phyloP scores from a whole-genome alignment of 1,139 yeast genomes.

The Nakaseomyces nivariensis region DNA sequence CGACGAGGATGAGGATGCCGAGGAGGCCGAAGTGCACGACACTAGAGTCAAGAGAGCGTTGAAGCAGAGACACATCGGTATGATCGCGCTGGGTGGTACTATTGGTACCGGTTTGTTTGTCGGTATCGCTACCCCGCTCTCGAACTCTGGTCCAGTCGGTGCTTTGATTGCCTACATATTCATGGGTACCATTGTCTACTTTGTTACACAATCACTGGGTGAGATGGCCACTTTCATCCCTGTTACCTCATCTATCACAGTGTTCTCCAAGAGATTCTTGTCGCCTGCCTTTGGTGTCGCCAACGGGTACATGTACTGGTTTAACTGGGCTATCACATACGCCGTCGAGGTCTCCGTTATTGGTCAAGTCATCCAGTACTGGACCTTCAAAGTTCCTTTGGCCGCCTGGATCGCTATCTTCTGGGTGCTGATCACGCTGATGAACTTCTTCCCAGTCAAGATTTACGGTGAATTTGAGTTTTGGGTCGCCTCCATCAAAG shows the following conservation, averaged over 20 bases:
- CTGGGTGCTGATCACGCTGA: conserved; percentile 42
- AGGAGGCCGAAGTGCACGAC: conserved; percentile 30
- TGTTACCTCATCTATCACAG: conserved; percentile 57
- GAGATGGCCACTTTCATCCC: conserved; percentile 77
- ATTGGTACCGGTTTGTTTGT: conserved; percentile 64
- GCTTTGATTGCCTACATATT: conserved; percentile 54
- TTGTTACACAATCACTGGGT: conserved; percentile 62
- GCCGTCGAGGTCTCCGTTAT: conserved; percentile 75
- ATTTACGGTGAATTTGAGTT: conserved; percentile 61
- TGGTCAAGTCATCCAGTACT: conserved; percentile 63
- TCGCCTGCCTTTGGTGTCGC: conserved; percentile 71
- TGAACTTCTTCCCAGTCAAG: conserved; percentile 53
- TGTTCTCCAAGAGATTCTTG: conserved; percentile 48
- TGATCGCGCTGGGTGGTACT: conserved; percentile 62
- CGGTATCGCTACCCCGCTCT: conserved; percentile 43
- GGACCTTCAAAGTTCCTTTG: conserved; percentile 66
- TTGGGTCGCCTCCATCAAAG: conserved; percentile 58
- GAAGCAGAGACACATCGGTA: conserved; percentile 50
- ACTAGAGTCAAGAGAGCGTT: conserved; percentile 40
- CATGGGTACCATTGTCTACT: conserved; percentile 55
- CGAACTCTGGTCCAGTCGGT: conserved; percentile 56
- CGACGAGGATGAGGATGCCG: conserved; percentile 18
- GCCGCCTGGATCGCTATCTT: conserved; percentile 65
- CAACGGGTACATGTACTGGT: conserved; percentile 80
- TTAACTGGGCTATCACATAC: conserved; percentile 76